Conservation (phyloP, 2,329 filamentous ascomycete species). For the Hymenoscyphus albidus region DNA sequence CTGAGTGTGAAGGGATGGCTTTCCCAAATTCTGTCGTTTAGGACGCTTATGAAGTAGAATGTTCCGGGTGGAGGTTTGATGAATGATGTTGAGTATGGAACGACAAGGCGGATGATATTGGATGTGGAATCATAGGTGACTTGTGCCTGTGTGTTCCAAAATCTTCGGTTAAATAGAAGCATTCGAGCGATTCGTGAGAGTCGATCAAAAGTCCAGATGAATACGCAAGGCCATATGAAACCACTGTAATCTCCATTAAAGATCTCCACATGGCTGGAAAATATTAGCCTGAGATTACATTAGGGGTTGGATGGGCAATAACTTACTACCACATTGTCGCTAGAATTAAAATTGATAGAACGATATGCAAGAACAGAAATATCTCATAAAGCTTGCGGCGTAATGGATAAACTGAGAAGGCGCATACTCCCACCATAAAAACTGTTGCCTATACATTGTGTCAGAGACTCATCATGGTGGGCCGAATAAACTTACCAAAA, state of each 20-base stretch:
- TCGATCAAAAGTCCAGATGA: constrained; percentile 47
- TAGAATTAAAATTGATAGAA: constrained; percentile 48
- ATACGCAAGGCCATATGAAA: constrained; percentile 38
- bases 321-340: constrained; percentile 25
- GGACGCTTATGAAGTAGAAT: constrained; percentile 44
- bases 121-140: constrained; percentile 38
- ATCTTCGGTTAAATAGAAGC: constrained; percentile 24
- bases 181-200: constrained; percentile 41
- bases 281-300: background rate
- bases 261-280: constrained; percentile 38
- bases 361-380: constrained; percentile 49
- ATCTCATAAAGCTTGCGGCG: constrained; percentile 43
- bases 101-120: constrained; percentile 42
- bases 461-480: background rate
- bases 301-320: background rate
- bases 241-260: constrained; percentile 49
- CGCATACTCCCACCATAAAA: constrained; percentile 41
- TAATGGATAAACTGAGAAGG: constrained; percentile 41
- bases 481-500: background rate
- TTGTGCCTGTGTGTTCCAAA: constrained; percentile 36
- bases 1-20: constrained; percentile 49
- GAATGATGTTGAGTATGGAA: constrained; percentile 37
- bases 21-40: constrained; percentile 44
- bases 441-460: constrained; percentile 33
- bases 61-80: constrained; percentile 41